Evolutionary conservation across 2,329 filamentous ascomycete genomes (phyloP).

Genomic region (Colletotrichum sp.): DNA sequence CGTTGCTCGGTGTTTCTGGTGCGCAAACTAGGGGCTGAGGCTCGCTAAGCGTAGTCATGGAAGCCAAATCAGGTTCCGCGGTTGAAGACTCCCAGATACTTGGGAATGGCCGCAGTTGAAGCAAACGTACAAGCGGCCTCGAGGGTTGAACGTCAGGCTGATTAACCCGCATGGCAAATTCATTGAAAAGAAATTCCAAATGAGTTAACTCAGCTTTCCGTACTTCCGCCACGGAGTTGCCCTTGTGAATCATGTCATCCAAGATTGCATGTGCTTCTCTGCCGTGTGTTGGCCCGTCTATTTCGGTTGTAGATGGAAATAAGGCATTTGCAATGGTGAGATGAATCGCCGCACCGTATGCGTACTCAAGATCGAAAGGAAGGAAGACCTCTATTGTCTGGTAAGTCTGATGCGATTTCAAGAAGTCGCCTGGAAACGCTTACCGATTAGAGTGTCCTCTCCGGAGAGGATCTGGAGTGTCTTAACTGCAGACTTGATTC

Average conservation of each 20-base stretch:
- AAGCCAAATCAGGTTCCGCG: not conserved
- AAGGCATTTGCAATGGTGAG: slow-evolving; percentile 39
- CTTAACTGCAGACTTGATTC: slow-evolving; percentile 45
- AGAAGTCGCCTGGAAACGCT: fast-evolving
- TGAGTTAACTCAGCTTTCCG: slow-evolving; percentile 37
- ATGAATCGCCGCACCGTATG: slow-evolving; percentile 37
- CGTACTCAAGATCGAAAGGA: slow-evolving; percentile 42
- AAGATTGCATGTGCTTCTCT: slow-evolving; percentile 31
- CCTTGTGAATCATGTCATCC: slow-evolving; percentile 35
- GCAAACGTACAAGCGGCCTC: slow-evolving; percentile 7
- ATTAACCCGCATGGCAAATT: slow-evolving; percentile 28
- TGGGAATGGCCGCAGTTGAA: not conserved
- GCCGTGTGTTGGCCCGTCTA: slow-evolving; percentile 27
- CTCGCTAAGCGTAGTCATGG: not conserved
- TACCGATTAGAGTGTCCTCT: slow-evolving; percentile 36
- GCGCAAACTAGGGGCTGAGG: not conserved
- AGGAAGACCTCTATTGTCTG: slow-evolving; percentile 36
- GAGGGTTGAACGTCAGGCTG: slow-evolving; percentile 29
- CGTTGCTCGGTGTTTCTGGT: slow-evolving; percentile 24
- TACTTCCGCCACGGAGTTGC: slow-evolving; percentile 34
- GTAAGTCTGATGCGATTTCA: too few species aligned
- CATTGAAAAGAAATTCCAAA: slow-evolving; percentile 30
- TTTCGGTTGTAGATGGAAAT: slow-evolving; percentile 33
- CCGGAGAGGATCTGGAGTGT: slow-evolving; percentile 40
- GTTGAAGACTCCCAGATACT: not conserved